These are phyloP conservation scores for Aspergillus ustus DNA, from an alignment of 2,329 filamentous ascomycete genomes.

Conservation along the genomic window DNA sequence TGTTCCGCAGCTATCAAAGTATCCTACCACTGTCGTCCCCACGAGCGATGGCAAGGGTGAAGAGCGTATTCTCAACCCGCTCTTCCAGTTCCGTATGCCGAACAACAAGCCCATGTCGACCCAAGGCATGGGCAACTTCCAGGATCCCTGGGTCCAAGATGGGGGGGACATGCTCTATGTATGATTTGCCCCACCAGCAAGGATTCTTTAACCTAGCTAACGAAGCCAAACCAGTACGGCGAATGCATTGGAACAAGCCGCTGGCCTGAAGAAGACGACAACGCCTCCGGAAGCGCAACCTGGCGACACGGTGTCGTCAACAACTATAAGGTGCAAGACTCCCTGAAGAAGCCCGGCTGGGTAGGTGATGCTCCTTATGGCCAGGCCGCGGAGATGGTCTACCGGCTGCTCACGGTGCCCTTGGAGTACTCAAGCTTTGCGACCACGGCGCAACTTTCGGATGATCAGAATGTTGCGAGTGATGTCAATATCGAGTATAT, in stretches of 20 bases:
- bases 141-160: neutral
- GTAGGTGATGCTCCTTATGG: neutral
- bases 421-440: conserved; percentile 1
- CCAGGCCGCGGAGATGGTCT: conserved; percentile 1
- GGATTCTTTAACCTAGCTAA: neutral
- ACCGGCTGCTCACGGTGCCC: neutral
- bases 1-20: neutral
- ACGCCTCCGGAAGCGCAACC: neutral
- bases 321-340: conserved; percentile 1
- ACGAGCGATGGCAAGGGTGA: neutral
- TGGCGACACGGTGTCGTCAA: neutral
- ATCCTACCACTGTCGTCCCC: neutral
- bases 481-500: neutral
- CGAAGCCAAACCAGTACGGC: neutral
- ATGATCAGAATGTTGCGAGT: neutral
- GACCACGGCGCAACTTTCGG: neutral
- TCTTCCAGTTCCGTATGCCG: neutral
- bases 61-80: neutral
- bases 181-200: neutral
- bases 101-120: conserved; percentile 1
- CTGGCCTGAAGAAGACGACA: neutral
- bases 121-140: neutral
- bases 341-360: neutral
- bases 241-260: conserved; percentile 3
- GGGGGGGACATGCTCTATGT: neutral